phyloP scores from a whole-genome alignment of 2,329 filamentous ascomycete species.

The Ilyonectria sp. region DNA sequence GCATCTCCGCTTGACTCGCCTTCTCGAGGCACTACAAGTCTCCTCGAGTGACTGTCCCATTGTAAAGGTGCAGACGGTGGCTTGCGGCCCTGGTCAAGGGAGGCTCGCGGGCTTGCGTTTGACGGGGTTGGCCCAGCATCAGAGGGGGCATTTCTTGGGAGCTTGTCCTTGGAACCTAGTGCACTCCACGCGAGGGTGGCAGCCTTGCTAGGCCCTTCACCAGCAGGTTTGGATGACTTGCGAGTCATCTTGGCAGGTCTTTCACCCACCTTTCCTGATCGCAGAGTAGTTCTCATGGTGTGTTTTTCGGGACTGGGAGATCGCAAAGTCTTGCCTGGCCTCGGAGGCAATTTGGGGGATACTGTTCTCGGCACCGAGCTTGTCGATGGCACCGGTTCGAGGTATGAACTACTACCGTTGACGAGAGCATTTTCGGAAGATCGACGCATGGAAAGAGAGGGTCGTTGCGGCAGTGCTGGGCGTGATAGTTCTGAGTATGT shows the following conservation, averaged over 20 bases:
- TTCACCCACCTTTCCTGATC: conserved; percentile 63
- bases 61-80: conserved; percentile 54
- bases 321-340: conserved; percentile 58
- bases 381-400: conserved; percentile 31
- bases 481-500: conserved; percentile 87
- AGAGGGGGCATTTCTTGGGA: conserved; percentile 45
- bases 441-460: conserved; percentile 67
- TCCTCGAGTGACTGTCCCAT: conserved; percentile 71
- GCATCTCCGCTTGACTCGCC: conserved; percentile 50
- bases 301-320: conserved; percentile 74
- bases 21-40: conserved; percentile 61
- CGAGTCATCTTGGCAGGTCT: conserved; percentile 58
- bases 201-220: conserved; percentile 74
- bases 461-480: conserved; percentile 72
- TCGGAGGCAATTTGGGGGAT: conserved; percentile 52
- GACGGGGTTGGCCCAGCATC: conserved; percentile 42
- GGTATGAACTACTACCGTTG: conserved; percentile 49
- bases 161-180: conserved; percentile 58
- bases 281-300: conserved; percentile 74
- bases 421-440: conserved; percentile 65
- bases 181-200: conserved; percentile 75
- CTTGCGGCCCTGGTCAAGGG: conserved; percentile 53
- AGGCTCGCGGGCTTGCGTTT: conserved; percentile 42
- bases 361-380: conserved; percentile 48
- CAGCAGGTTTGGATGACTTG: conserved; percentile 58